These are phyloP conservation scores for Magnolia officinalis DNA, from an alignment of 164 flowering plant species.

Conservation along the genomic window DNA sequence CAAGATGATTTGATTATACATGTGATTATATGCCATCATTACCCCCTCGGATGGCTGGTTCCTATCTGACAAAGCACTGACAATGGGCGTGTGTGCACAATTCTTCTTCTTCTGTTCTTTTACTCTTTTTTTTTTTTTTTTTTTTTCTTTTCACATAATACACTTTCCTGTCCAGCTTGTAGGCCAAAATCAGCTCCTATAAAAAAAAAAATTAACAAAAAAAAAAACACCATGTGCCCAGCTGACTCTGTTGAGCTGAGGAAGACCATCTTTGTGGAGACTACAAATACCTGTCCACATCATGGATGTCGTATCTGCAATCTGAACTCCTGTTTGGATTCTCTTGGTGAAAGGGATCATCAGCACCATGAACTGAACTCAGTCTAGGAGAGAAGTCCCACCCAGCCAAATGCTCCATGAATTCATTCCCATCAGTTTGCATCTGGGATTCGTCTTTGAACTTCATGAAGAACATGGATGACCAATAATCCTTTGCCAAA, in stretches of 20 bases:
- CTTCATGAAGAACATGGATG: conserved; percentile 66
- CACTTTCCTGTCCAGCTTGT: too few species aligned
- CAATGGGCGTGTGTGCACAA: too few species aligned
- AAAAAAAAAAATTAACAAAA: too few species aligned
- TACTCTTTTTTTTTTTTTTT: too few species aligned
- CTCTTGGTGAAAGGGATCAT: conserved; percentile 78
- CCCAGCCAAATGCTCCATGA: conserved; percentile 32
- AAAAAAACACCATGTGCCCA: too few species aligned
- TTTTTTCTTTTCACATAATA: too few species aligned
- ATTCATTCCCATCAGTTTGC: conserved; percentile 32
- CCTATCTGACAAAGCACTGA: too few species aligned
- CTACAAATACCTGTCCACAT: conserved; percentile 9
- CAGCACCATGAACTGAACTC: conserved; percentile 61
- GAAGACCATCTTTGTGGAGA: not conserved
- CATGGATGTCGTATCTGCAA: conserved; percentile 14
- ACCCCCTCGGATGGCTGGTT: too few species aligned
- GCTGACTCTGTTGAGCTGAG: not conserved
- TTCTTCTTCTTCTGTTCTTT: too few species aligned
- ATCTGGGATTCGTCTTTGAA: conserved; percentile 54
- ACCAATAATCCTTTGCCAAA: conserved; percentile 78
- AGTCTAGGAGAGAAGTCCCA: conserved; percentile 63
- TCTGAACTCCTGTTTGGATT: conserved; percentile 31
- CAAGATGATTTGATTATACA: too few species aligned
- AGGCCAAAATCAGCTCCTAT: too few species aligned
- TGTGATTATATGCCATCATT: too few species aligned